Evolutionary conservation across 2,329 filamentous ascomycete species (phyloP), one percentile per base, ranked within the genome.

Genomic region (Colletotrichum phormii): DNA sequence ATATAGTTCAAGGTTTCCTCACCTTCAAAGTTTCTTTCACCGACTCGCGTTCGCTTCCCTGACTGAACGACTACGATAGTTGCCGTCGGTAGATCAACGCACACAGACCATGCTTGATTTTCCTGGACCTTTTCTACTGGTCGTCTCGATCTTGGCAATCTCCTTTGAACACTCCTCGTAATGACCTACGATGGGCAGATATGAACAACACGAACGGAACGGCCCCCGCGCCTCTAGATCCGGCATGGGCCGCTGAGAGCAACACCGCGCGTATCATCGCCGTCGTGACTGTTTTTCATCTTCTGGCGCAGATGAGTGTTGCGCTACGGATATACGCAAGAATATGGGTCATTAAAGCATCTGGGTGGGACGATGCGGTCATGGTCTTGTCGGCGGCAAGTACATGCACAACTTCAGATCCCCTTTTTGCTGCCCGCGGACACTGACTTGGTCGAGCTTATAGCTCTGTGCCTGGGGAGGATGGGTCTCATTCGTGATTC

Each of bases 401-500:
- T 65, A 49, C 12, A 35, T 29, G 4, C 33, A 5, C 22, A 5
- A 1, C 35, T 4, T 42, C 59, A 12, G 9, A 9, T 13, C 15
- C 6, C 24, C 8, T 24, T 7, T 8, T 15, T 7, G 22, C 29
- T 8, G 13, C 5, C 5, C 18, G 5, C 7, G n/a, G 42, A 49
- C 18, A 33, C 46, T 51, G 29, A 63, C 13, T 26, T 24, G 22
- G 8, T 15, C 18, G 24, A 3, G 31, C 8, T n/a, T 5, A 29
- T 65, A 81, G 80, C 26, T 78, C 2, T 79, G 78, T 51, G 76
- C 80, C 15, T 57, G 80, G 2, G 77, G 71, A 24, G 81, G 79
- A n/a, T 79, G 75, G 73, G 70, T 76, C 31, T 74, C 77, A 70
- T 87, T 88, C 71, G 77, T 85, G 7, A 78, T 83, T n/a, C 83